Evolutionary conservation across 2,329 filamentous ascomycete genomes (phyloP), one percentile per base, ranked within the genome.

Genomic region (Neofusicoccum umdonicola): DNA sequence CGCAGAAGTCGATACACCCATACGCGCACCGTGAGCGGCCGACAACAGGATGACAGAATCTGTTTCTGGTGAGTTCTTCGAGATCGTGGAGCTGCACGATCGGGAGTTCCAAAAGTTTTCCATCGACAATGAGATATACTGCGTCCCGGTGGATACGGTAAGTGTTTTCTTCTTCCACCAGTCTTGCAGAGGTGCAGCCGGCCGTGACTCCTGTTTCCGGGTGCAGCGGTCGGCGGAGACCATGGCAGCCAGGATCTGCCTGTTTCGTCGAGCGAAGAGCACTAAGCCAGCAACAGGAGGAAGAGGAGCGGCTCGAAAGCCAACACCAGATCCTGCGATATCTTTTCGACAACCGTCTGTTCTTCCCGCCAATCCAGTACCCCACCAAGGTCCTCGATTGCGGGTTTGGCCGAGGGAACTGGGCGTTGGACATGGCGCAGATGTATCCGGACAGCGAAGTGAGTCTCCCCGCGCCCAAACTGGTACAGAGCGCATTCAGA

Each of bases 321-420:
- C 76, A 79, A 65, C 73, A 78, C 64, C 65, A 72, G 47, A 65
- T 78, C 22, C 35, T 79, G 11, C 69, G 68, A 35, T 69, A 68
- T 41, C 68, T 78, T 7, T 76, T 74, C 42, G 66, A 65, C 22
- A 68, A 71, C 15, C 62, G 67, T 22, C 65, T 77, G 3, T 74
- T 72, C 45, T 73, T 75, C 57, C 69, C 73, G 34, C 67, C 66
- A 8, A 69, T 79, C 35, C 64, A 69, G 8, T 67, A 74, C 17
- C 77, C 77, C 12, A 63, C 41, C 11, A 74, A 70, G n/a, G 69
- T 78, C 42, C 66, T 79, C 17, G 77, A 79, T 8, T 78, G 76
- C 63, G 77, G 77, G 5, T 78, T 78, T 67, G 77, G 77, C 35
- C 70, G 71, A 39, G 77, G 75, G 1, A 70, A 76, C 51, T 79